Base-by-base conservation (phyloP, 176 grass and related monocot genomes). In the Oryza coarctata region DNA sequence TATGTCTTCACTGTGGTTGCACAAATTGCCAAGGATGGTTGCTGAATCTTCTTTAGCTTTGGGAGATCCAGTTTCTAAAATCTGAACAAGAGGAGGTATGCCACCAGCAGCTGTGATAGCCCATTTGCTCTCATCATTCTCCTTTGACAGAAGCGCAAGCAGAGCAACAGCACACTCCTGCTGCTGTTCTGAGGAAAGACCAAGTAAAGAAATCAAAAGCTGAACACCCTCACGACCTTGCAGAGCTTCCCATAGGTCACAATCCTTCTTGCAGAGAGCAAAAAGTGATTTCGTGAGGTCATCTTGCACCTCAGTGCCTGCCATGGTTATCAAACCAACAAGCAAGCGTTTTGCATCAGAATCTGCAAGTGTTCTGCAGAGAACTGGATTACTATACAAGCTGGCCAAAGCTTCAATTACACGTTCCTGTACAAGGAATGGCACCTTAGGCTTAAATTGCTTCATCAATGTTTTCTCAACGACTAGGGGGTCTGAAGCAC, bases 41-140 rank as follows among this genome's bases (percentile, higher is more conserved):
- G 97, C 97, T 84, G 97, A 95, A 94, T 99, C 97, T 99, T 99
- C 97, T 91, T 96, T 99, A 80, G 97, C 93, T 92, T 99, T 99
- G 28, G 93, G 87, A 80, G 93, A 94, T 36, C 97, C 97, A 9
- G 91, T 99, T 93, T 99, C 97, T 80, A 99, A 82, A 74, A 99
- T 99, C 84, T 99, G 97, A 89, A 99, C 97, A 93, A 99, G 94
- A 88, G 97, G 97, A 78, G 93, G 97, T 88, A 99, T 99, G 68
- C 97, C 97, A 78, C 97, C 97, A 86, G 97, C 93, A 83, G 97
- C 97, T 65, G 97, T 99, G 70, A 99, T 96, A 64, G 97, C 97
- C 97, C 97, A 99, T 88, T 96, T 99, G 86, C 97, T 96, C 75
- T 99, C 97, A 89, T 99, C 97, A 89, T 99, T 96, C 82, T 99